Conservation (phyloP, 176 grass and related monocot species). For the Cocos nucifera region DNA sequence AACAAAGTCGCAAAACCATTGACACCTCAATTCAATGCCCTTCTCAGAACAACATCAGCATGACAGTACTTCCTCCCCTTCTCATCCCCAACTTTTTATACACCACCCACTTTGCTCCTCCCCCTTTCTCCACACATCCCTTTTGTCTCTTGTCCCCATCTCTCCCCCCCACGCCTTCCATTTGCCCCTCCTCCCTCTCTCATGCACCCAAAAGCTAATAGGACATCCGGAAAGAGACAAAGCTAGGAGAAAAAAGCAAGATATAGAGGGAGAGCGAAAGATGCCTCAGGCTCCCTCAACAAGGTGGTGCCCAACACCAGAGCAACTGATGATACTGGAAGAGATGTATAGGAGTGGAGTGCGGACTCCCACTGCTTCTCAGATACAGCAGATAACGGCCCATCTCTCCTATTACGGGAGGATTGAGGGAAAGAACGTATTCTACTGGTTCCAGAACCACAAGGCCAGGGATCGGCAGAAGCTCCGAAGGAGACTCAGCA, state of each 20-base stretch:
- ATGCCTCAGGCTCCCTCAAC: constrained; percentile 35
- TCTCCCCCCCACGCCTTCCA: background rate
- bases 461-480: constrained; percentile 64
- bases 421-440: constrained; percentile 50
- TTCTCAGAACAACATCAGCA: constrained; percentile 36
- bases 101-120: constrained; percentile 17
- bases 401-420: constrained; percentile 60
- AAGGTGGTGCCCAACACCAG: constrained; percentile 93
- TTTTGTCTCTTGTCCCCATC: constrained; percentile 32
- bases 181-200: background rate
- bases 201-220: constrained; percentile 1
- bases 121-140: constrained; percentile 18
- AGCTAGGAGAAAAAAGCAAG: background rate
- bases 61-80: constrained; percentile 21
- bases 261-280: background rate
- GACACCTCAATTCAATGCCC: constrained; percentile 30
- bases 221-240: constrained; percentile 1
- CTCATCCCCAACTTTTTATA: constrained; percentile 19
- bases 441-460: constrained; percentile 58
- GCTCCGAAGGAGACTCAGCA: constrained; percentile 71
- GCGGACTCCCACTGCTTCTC: constrained; percentile 63
- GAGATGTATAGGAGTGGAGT: constrained; percentile 82
- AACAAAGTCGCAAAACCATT: constrained; percentile 21
- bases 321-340: constrained; percentile 93
- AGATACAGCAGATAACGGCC: constrained; percentile 94